Conservation (phyloP, 257 asterid species). For the Penstemon eatonii region DNA sequence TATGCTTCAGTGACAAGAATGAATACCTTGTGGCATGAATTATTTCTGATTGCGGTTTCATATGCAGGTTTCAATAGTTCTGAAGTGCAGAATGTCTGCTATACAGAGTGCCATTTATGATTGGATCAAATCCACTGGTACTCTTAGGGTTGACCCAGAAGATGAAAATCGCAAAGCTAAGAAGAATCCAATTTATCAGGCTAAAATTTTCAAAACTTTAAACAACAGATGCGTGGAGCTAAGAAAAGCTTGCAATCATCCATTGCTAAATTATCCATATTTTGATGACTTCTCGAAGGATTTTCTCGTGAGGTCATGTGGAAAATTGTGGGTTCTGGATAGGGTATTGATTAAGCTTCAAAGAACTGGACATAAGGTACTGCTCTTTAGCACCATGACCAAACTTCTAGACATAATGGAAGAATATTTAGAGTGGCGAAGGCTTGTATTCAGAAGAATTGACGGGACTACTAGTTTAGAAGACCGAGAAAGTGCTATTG, state of each 20-base stretch:
- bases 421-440: conserved; percentile 96
- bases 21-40: conserved; percentile 14
- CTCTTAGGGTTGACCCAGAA: conserved; percentile 95
- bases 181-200: conserved; percentile 77
- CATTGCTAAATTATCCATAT: conserved; percentile 92
- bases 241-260: conserved; percentile 95
- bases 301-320: conserved; percentile 94
- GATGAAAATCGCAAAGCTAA: conserved; percentile 78
- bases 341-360: conserved; percentile 89
- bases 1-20: conserved; percentile 33
- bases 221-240: conserved; percentile 98
- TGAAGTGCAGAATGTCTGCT: conserved; percentile 97
- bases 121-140: conserved; percentile 97
- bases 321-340: conserved; percentile 93
- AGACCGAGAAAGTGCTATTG: conserved; percentile 97
- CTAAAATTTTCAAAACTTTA: conserved; percentile 68
- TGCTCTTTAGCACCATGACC: conserved; percentile 97
- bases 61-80: conserved; percentile 87
- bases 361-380: conserved; percentile 90
- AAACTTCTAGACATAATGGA: conserved; percentile 95
- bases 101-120: conserved; percentile 91
- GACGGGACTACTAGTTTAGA: conserved; percentile 98
- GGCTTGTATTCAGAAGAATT: conserved; percentile 89
- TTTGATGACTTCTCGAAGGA: conserved; percentile 85
- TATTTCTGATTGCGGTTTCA: conserved; percentile 37